Evolutionary conservation across 2,329 filamentous ascomycete species (phyloP).

Genomic region (Albifimbria verrucaria): DNA sequence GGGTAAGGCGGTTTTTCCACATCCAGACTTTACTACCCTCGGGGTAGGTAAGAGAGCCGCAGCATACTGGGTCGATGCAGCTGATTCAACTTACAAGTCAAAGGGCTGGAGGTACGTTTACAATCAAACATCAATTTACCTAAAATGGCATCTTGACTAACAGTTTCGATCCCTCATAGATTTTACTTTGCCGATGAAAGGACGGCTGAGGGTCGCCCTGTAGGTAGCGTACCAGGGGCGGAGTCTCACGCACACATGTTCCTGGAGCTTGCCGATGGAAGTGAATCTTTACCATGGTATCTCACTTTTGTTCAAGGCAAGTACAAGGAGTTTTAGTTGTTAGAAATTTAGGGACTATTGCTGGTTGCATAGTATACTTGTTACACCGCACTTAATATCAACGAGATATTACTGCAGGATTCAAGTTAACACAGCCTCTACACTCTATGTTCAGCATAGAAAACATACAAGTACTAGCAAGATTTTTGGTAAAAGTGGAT

Average conservation of each 20-base stretch:
- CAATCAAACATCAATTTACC: background rate
- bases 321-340: background rate
- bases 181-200: background rate
- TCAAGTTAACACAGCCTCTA: no score
- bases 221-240: background rate
- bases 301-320: background rate
- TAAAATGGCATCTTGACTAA: background rate
- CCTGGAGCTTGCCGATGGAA: background rate
- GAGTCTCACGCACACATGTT: background rate
- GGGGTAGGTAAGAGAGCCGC: constrained; percentile 2
- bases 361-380: background rate
- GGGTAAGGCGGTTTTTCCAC: background rate
- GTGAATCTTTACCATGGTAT: background rate
- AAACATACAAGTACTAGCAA: no score
- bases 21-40: background rate
- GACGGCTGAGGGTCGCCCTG: background rate
- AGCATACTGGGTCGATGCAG: background rate
- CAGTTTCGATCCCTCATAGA: background rate
- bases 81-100: background rate
- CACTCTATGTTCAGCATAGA: no score
- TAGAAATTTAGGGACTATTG: no score
- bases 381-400: background rate
- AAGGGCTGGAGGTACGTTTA: constrained; percentile 1
- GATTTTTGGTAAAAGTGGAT: no score
- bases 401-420: background rate